Base-by-base conservation (phyloP, 805 yeast species). In the Yarrowia sp. region DNA sequence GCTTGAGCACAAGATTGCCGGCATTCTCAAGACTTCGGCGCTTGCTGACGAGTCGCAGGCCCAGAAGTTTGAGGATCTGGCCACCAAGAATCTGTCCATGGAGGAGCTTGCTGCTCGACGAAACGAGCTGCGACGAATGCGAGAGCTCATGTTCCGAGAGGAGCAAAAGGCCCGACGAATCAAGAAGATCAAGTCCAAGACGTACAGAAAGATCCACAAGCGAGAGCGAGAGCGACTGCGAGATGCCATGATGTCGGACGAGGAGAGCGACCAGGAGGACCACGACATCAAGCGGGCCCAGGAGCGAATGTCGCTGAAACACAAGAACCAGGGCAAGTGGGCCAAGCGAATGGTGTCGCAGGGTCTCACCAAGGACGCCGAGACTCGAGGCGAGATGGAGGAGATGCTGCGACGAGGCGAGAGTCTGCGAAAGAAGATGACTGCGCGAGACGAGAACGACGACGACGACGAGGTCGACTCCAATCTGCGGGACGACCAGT, bases 111-210 rank as follows among this genome's bases (percentile, higher is more conserved):
- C 81, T 67, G 86, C 87, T 75, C 84, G 96, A 69, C 88, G 95
- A 9, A 85, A 86, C 69, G 97, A 94, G 78, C 82, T 94, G 72
- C 85, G 98, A 72, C 79, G 90, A 74, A 92, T 92, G 97, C 85
- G 99, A 71, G 99, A 95, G 76, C 84, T 94, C 70, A 91, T 94
- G 97, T 95, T 92, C 80, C 84, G 98, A 73, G 98, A 94, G 74
- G 98, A 94, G 80, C 85, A 88, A 75, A 88, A 91, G 74, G 93
- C 98, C 10, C 92, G 86, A 78, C 85, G 99, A 73, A 83, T 95
- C 74, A 94, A 94, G 81, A 95, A 94, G 80, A 95, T 95, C 78
- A 95, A 95, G 78, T 92, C 97, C 44, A 95, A 94, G 78, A 84
- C 92, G 1, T 95, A 87, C 78, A 90, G 91, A 73, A 89, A 90